Base-by-base conservation (phyloP, 2,329 filamentous ascomycete species). In the Nemania sp. region DNA sequence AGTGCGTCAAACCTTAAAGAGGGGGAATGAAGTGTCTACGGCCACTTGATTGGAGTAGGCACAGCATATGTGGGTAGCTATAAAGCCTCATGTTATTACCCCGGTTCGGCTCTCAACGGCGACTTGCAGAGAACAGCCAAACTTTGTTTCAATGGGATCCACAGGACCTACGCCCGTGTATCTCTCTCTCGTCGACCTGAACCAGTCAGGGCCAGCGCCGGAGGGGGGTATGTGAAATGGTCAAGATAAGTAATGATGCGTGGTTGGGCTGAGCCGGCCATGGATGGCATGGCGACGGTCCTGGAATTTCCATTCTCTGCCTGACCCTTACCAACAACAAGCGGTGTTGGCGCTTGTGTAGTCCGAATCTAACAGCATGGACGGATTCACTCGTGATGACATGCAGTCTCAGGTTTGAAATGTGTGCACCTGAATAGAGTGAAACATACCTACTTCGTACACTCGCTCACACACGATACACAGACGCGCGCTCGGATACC, bases 111-210 rank as follows among this genome's bases (percentile, higher is more conserved):
- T 68, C 48, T 64, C 64, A 53, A 65, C 70, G 70, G 69, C 66
- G 66, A 63, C 63, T 60, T 72, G 70, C 69, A 72, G 69, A 65
- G 65, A 64, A 68, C 65, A 70, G 63, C 69, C 68, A 70, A 65
- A 64, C 66, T 69, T 63, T 67, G 67, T 65, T 59, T 71, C 63
- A 62, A 65, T 60, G 60, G 65, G 68, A 59, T 66, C 65, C 64
- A 67, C 58, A 18, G 62, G 43, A 48, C 54, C 55, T 57, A 45
- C 56, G 66, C 62, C 63, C 60, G 52, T 60, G 49, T 62, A 66
- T 66, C 62, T 60, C 50, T 18, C 52, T 56, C 49, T 57, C 47
- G 45, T 37, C n/a, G 35, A 55, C 42, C 43, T 48, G 58, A 53
- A 56, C 60, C 60, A 65, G 62, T 65, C 35, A 39, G 15, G 35